These are phyloP conservation scores for Achaetomiella virescens DNA, from an alignment of 495 filamentous ascomycete species.

Conservation along the genomic window DNA sequence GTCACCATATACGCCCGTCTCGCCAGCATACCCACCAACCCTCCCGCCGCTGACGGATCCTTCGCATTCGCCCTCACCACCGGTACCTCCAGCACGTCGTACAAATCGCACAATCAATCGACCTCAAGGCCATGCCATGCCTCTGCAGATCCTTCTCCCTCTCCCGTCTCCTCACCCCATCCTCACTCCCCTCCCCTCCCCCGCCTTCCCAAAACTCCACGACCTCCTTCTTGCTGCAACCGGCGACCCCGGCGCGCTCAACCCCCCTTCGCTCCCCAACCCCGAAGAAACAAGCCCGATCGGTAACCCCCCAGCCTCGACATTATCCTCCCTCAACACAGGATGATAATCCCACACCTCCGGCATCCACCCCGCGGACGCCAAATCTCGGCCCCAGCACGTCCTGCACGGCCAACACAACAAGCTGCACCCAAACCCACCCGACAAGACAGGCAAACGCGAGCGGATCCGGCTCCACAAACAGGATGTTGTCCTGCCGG, in stretches of 20 bases:
- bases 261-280: slow-evolving; percentile 9
- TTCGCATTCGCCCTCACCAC: slow-evolving; percentile 58
- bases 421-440: slow-evolving; percentile 93
- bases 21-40: slow-evolving; percentile 64
- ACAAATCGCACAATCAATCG: slow-evolving; percentile 88
- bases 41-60: slow-evolving; percentile 41
- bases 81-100: slow-evolving; percentile 85
- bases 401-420: slow-evolving; percentile 69
- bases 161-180: slow-evolving; percentile 18
- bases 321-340: slow-evolving; percentile 73
- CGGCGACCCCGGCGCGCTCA: slow-evolving; percentile 25
- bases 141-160: slow-evolving; percentile 29
- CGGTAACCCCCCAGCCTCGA: slow-evolving; percentile 70
- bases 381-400: slow-evolving; percentile 77
- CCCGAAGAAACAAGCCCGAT: slow-evolving; percentile 52
- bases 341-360: slow-evolving; percentile 94
- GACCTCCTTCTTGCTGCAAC: slow-evolving; percentile 19
- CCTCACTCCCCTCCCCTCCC: not conserved
- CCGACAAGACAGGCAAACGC: slow-evolving; percentile 57
- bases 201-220: not conserved
- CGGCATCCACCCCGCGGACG: slow-evolving; percentile 62
- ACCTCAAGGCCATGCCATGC: slow-evolving; percentile 36
- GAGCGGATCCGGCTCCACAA: slow-evolving; percentile 61
- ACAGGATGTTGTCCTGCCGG: slow-evolving; percentile 66
- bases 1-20: slow-evolving; percentile 92